These are phyloP conservation scores for Rosellinia necatrix DNA, from an alignment of 2,329 filamentous ascomycete species.

Conservation along the genomic window DNA sequence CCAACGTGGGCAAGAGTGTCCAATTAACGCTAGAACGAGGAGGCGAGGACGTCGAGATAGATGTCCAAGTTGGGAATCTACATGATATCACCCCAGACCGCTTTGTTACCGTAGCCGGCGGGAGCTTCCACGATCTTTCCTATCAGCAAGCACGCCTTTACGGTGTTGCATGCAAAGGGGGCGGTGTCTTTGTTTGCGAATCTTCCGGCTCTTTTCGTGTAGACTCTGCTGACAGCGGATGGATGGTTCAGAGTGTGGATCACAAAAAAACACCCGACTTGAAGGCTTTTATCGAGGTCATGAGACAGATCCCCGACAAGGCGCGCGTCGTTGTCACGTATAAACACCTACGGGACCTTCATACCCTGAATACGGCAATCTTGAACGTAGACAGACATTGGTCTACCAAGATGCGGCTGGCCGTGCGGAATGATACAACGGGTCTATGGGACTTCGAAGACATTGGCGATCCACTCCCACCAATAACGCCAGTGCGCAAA, in stretches of 20 bases:
- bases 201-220: slow-evolving; percentile 94
- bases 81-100: slow-evolving; percentile 95
- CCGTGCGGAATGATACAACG: slow-evolving; percentile 84
- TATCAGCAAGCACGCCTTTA: slow-evolving; percentile 98
- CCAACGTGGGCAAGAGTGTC: slow-evolving; percentile 78
- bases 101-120: slow-evolving; percentile 92
- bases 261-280: slow-evolving; percentile 89
- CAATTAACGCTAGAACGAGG: slow-evolving; percentile 85
- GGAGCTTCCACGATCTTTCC: slow-evolving; percentile 92
- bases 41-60: slow-evolving; percentile 82
- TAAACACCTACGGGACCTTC: slow-evolving; percentile 91
- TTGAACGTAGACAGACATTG: slow-evolving; percentile 94
- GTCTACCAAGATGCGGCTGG: slow-evolving; percentile 92
- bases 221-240: slow-evolving; percentile 87
- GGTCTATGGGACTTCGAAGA: slow-evolving; percentile 95
- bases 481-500: slow-evolving; percentile 70
- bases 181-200: slow-evolving; percentile 84
- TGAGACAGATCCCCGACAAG: slow-evolving; percentile 81
- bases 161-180: slow-evolving; percentile 84
- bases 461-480: slow-evolving; percentile 78
- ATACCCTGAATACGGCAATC: slow-evolving; percentile 92
- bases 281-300: slow-evolving; percentile 85
- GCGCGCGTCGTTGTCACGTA: slow-evolving; percentile 92
- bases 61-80: slow-evolving; percentile 84
- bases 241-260: slow-evolving; percentile 91